A percentile compares a stretch with the other conserved stretches of the same genome.
phyloP scores from a whole-genome alignment of 805 yeast species.

The Brettanomyces bruxellensis region DNA sequence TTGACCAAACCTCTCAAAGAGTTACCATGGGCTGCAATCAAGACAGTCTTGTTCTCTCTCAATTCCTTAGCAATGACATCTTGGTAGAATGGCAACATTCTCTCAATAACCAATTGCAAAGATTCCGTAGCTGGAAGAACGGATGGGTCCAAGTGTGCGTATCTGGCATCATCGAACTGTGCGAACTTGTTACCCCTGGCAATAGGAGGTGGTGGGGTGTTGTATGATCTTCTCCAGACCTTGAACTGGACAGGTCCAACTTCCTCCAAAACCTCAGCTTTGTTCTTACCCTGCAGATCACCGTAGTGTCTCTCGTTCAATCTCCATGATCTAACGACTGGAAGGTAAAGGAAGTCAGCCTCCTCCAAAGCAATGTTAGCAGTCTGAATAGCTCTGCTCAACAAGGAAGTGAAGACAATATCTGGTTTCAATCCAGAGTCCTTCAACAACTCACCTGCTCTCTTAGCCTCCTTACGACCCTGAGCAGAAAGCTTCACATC shows the following conservation, averaged over 20 bases:
- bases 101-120: conserved; percentile 87
- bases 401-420: conserved; percentile 80
- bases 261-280: conserved; percentile 81
- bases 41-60: conserved; percentile 79
- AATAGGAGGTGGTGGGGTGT: conserved; percentile 91
- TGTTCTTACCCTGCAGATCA: conserved; percentile 97
- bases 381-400: conserved; percentile 93
- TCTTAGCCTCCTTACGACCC: conserved; percentile 85
- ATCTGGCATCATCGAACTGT: conserved; percentile 80
- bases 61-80: conserved; percentile 81
- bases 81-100: conserved; percentile 96
- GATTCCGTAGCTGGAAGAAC: conserved; percentile 94
- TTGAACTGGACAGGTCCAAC: conserved; percentile 91
- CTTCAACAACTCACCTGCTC: conserved; percentile 87
- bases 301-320: conserved; percentile 99
- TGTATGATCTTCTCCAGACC: conserved; percentile 96
- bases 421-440: conserved; percentile 83
- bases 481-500: conserved; percentile 77
- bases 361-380: conserved; percentile 87
- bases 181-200: conserved; percentile 72
- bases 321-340: conserved; percentile 94
- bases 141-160: conserved; percentile 72
- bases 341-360: conserved; percentile 86
- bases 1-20: conserved; percentile 94
- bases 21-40: conserved; percentile 97